Percentiles rank a stretch among this genome's conserved stretches.
Conservation (phyloP, 768 basidiomycete genomes). For the Mycena leptocephala region DNA sequence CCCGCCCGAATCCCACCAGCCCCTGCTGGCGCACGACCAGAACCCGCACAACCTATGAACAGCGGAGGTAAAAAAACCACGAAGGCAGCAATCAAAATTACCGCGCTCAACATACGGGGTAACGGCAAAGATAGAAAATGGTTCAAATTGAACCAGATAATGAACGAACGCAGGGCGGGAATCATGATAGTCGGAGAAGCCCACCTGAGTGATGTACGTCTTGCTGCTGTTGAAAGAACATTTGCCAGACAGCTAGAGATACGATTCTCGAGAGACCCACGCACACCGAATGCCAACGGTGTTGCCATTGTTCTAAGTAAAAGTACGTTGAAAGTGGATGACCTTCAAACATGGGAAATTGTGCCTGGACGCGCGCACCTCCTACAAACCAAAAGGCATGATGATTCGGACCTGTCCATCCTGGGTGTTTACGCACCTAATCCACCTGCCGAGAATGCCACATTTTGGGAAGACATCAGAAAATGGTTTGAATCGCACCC, state of each 20-base stretch:
- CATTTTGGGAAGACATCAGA: slow-evolving; percentile 48
- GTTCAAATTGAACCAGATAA: slow-evolving; percentile 13
- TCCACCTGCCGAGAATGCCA: slow-evolving; percentile 38
- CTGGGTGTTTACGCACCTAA: slow-evolving; percentile 58
- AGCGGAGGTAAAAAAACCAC: slow-evolving; percentile 13
- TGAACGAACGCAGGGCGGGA: slow-evolving; percentile 1
- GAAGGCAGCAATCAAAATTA: slow-evolving; percentile 16
- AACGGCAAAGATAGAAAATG: slow-evolving; percentile 26
- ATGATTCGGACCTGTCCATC: slow-evolving; percentile 37
- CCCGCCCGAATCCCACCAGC: background rate
- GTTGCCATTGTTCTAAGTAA: too few species aligned
- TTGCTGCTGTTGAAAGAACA: background rate
- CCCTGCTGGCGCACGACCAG: background rate
- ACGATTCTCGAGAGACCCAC: background rate
- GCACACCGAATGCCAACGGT: background rate
- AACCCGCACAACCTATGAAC: too few species aligned
- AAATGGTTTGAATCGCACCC: slow-evolving; percentile 20
- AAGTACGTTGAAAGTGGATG: too few species aligned
- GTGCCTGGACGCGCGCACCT: slow-evolving; percentile 9
- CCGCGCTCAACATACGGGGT: slow-evolving; percentile 27
- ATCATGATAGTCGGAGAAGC: slow-evolving; percentile 9
- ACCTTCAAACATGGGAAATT: background rate
- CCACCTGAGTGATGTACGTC: background rate
- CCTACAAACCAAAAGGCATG: slow-evolving; percentile 35
- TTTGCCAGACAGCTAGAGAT: background rate